Evolutionary conservation across 2,329 filamentous ascomycete genomes (phyloP), one percentile per base, ranked within the genome.

Genomic region (Lizonia empirigonia): DNA sequence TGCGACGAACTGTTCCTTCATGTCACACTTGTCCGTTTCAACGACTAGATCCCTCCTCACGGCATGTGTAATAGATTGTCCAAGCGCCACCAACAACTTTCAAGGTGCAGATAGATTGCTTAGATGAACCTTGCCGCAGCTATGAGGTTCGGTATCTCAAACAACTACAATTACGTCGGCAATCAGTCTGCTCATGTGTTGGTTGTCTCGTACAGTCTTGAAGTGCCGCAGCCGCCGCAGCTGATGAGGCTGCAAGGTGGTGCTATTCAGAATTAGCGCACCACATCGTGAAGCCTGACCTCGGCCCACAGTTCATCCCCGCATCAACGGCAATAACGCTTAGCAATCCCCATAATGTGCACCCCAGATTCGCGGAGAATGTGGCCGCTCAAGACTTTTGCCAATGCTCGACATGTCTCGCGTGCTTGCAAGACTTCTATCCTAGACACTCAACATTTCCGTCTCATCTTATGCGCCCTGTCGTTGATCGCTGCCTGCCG

Each of bases 241-340:
- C 26, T 34, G 27, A 5, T 33, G 15, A 46, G 34, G 33, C 23
- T 44, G 9, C n/a, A 32, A 30, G 35, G n/a, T n/a, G n/a, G n/a
- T n/a, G n/a, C n/a, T n/a, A n/a, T n/a, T 22, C 5, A 10, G 22
- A 4, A 13, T 33, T 52, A 52, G 42, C 33, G 32, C 32, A 24
- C 20, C 6, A 39, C 37, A 47, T 20, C 33, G 37, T 29, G 30
- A 47, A 54, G 26, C 41, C 46, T 59, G 61, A 67, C 65, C 65
- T 70, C 65, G 66, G 65, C 50, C 61, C 37, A 29, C 47, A 18
- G 26, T 8, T 22, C 44, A 54, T 66, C 63, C 63, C 66, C 64
- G 63, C 60, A 60, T 50, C 42, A 27, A 46, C 51, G 53, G 49
- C 19, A 57, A 40, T 53, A 45, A 53, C 42, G 63, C 61, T 67